Base-by-base conservation (phyloP, 805 yeast species). In the Candida fluviatilis region DNA sequence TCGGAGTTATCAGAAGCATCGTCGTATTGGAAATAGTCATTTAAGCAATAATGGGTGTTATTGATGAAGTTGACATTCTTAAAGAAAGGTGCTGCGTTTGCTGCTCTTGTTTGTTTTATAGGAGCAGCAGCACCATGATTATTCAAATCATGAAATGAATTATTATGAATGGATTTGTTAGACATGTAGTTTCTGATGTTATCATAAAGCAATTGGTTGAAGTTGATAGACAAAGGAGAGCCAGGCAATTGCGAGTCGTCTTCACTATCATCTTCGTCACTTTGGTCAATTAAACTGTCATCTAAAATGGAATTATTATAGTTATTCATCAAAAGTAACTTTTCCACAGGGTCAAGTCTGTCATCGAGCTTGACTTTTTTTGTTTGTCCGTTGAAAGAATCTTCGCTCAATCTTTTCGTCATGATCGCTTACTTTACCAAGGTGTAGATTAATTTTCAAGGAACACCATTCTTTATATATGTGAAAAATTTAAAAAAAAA, bases 281-380 rank as follows among this genome's bases (percentile, higher is more conserved):
- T 26, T 5, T 33, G 37, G 45, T 23, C 43, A 47, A 5, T 36
- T 40, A 8, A 37, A 24, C 23, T 40, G 32, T 16, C 41, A 50
- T 38, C 56, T 63, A 39, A 57, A 45, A 31, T 52, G 52, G 37
- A 54, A 49, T 48, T 52, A 39, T 60, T 53, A 18, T 49, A 40
- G 37, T 51, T 59, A 8, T 67, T 54, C 38, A 64, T 58, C 39
- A 67, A 59, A 35, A 67, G 51, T 25, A 68, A 55, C 42, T 57
- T 66, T 46, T 67, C 70, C 36, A 68, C 71, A 4, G 73, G 73
- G 45, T 68, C 73, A 18, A 66, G 57, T 38, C 50, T 61, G 42
- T 65, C 69, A 21, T 50, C 46, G 12, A 15, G 33, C 41, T 30
- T 19, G 16, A 32, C 16, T 25, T n/a, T 26, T 12, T 26, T 26